Base-by-base conservation (phyloP, 495 filamentous ascomycete genomes). In the Echria macrotheca region DNA sequence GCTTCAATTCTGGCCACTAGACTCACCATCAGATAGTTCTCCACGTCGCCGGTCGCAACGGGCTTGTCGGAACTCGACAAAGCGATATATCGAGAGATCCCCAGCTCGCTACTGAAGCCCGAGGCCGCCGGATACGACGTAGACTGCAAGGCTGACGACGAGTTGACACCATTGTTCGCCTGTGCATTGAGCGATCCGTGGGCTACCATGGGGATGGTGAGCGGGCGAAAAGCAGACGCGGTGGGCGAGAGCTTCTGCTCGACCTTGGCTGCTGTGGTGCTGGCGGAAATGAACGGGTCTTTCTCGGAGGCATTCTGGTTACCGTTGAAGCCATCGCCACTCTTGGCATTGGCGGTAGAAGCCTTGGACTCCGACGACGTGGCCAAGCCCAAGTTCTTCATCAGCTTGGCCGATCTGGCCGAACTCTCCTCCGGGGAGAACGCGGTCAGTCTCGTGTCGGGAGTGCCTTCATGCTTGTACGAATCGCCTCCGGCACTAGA, bases 351-450 rank as follows among this genome's bases (percentile, higher is more conserved):
- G 10, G 52, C 58, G 8, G 40, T 49, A 22, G 18, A 17, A 33
- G 32, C 41, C 26, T 51, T 51, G 35, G 37, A 29, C 24, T 54
- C 51, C 19, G 60, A 46, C 19, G 53, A 15, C 12, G 44, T 44
- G 19, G 44, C 50, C 17, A 53, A 11, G 33, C 45, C 58, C 33
- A 68, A 44, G 21, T 57, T 51, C 18, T 59, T 55, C 23, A 60
- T 39, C 21, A 59, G 44, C 45, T 59, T 67, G 33, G 52, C 55
- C 18, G 69, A 64, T 46, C 60, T 56, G 31, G 61, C 55, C 17
- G 69, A 68, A 43, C 51, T 59, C 35, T 83, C 79, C 12, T 82
- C 79, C 0, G 81, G 80, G n/a, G 81, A 83, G 60, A 84, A 84
- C 29, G 71, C 65, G 10, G 80, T 84, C 23, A 82, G 50, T 39